Percentiles rank a stretch among this genome's conserved stretches.
Conservation (phyloP, 2,329 filamentous ascomycete genomes). For the Diaporthe ilicicola region DNA sequence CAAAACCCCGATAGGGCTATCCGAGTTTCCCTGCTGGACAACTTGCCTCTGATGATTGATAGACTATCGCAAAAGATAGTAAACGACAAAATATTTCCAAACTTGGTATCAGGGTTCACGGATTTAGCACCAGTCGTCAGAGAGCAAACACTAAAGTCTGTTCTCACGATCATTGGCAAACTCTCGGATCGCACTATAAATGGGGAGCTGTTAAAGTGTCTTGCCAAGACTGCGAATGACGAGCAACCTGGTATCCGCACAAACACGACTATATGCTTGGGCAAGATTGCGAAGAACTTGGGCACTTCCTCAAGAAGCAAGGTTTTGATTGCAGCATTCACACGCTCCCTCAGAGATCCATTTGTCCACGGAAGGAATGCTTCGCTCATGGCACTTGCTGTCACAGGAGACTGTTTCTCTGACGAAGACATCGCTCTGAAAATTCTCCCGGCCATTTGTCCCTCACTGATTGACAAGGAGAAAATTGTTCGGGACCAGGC, state of each 20-base stretch:
- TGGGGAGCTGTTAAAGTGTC: constrained; percentile 86
- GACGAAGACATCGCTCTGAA: constrained; percentile 90
- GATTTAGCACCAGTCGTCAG: constrained; percentile 90
- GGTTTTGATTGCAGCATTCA: constrained; percentile 92
- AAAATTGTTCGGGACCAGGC: constrained; percentile 94
- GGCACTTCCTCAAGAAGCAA: constrained; percentile 82
- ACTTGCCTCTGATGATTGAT: constrained; percentile 89
- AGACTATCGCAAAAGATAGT: constrained; percentile 86
- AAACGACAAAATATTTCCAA: constrained; percentile 96
- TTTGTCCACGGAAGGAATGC: constrained; percentile 96
- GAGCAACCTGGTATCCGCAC: constrained; percentile 97
- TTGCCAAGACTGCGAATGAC: constrained; percentile 96
- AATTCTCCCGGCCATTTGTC: constrained; percentile 84
- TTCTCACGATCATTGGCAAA: constrained; percentile 86
- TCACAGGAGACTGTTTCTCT: constrained; percentile 84
- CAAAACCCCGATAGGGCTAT: constrained; percentile 91
- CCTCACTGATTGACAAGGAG: constrained; percentile 90
- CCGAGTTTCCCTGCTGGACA: constrained; percentile 89
- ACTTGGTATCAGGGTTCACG: constrained; percentile 93
- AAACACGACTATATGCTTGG: constrained; percentile 96
- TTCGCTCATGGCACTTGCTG: constrained; percentile 83
- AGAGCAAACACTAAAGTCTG: constrained; percentile 95
- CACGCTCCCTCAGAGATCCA: constrained; percentile 86
- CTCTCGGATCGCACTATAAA: constrained; percentile 93
- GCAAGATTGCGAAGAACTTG: constrained; percentile 92